Evolutionary conservation across 805 yeast species (phyloP).

Genomic region (Schizosaccharomyces osmophilus): DNA sequence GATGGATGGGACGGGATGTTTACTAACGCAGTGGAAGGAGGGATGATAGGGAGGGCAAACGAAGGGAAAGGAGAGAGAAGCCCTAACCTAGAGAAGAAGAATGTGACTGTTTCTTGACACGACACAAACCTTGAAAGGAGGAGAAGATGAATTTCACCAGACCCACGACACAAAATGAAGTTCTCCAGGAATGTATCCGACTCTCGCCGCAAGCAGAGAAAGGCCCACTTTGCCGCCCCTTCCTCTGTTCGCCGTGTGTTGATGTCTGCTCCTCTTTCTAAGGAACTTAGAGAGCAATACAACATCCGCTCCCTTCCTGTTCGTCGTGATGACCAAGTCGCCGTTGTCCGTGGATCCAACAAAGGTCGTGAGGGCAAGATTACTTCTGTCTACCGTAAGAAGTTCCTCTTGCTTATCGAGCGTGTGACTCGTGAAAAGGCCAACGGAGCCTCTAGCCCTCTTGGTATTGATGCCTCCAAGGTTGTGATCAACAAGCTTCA

Average conservation of each 20-base stretch:
- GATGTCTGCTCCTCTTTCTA: conserved; percentile 95
- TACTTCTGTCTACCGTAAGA: conserved; percentile 95
- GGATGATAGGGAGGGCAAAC: no score
- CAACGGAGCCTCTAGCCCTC: conserved; percentile 90
- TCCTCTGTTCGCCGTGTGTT: conserved; percentile 82
- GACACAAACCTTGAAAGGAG: not conserved
- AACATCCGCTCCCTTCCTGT: conserved; percentile 79
- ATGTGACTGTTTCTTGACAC: not conserved
- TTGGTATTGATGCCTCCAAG: conserved; percentile 95
- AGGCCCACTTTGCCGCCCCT: conserved; percentile 97
- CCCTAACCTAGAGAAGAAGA: not conserved
- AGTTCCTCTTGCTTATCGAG: conserved; percentile 87
- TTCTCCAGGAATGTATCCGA: conserved; percentile 62
- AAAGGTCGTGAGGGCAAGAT: conserved; percentile 98
- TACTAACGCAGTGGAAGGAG: no score
- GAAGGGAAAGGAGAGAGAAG: not conserved
- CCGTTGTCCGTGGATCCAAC: conserved; percentile 94
- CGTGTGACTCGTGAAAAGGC: conserved; percentile 94
- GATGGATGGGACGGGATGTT: no score
- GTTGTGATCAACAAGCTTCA: conserved; percentile 95
- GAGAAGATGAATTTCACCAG: not conserved
- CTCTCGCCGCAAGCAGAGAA: conserved; percentile 98
- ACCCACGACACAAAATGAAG: conserved; percentile 3
- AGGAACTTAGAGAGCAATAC: conserved; percentile 95
- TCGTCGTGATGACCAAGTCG: conserved; percentile 91